Evolutionary conservation across 1,139 yeast genomes (phyloP), one percentile per base, ranked within the genome.

Genomic region (Candida mesenterica): DNA sequence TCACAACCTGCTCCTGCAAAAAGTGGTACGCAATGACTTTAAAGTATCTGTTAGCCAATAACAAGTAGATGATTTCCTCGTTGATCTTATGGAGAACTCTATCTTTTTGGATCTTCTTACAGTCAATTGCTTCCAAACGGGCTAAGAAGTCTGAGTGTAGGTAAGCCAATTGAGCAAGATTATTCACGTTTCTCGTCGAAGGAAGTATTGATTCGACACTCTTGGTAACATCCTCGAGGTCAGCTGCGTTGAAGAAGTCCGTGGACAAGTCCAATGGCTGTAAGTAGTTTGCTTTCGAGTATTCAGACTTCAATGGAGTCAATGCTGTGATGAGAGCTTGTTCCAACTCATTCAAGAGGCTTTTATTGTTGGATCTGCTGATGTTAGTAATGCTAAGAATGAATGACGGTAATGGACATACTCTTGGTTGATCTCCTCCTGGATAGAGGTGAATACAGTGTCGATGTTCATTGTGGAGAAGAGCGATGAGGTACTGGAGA

Each of bases 51-150:
- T 50, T 43, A 7, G 40, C 29, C 25, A 57, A 36, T 24, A 56
- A 33, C 8, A 55, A 33, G 40, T 45, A 52, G 27, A 53, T 41
- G 18, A 48, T 42, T 24, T 58, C 63, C 37, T 58, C 61, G 14
- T 43, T 36, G 15, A 55, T 40, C 30, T 50, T 56, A 23, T 43
- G 49, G 26, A 33, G 29, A 9, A 55, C 33, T 23, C 58, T 41
- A 31, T 55, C 59, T 25, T 49, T 52, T 34, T 49, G 56, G 16
- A 50, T 41, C 13, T 43, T 40, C 31, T 47, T 55, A 13, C 57
- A 38, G n/a, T 20, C 30, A 33, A 34, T 30, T 17, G 10, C 29
- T 10, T 37, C 40, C 30, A 35, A 26, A 13, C 31, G 34, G n/a
- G n/a, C 14, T 7, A 15, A 13, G 31, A 18, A 30, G 13, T 30